Conservation (phyloP, 305 asterid genomes). For the Fraxinus xanthoxyloides region DNA sequence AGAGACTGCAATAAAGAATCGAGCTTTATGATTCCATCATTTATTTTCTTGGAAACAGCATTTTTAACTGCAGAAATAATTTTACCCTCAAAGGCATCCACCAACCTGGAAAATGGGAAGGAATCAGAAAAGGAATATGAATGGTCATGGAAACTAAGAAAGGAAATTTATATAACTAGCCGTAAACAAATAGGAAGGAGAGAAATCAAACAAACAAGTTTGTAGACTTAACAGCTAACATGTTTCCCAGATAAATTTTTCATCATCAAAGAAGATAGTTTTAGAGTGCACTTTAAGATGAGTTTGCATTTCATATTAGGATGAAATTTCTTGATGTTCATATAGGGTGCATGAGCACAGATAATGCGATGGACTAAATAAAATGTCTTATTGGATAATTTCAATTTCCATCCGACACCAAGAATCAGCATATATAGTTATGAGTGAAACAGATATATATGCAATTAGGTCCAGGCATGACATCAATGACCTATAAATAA, state of each 20-base stretch:
- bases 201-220: not conserved
- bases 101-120: slow-evolving; percentile 47
- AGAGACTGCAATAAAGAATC: slow-evolving; percentile 63
- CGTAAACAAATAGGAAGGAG: not conserved
- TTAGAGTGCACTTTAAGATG: not conserved
- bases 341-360: slow-evolving; percentile 1
- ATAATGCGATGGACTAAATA: not conserved
- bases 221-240: not conserved
- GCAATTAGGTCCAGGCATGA: not conserved
- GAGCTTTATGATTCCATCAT: slow-evolving; percentile 49
- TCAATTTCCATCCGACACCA: not conserved
- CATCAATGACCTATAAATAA: not conserved
- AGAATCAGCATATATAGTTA: not conserved
- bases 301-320: not conserved
- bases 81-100: slow-evolving; percentile 67
- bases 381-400: not conserved
- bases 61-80: slow-evolving; percentile 69
- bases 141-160: not conserved
- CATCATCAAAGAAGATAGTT: not conserved
- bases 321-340: not conserved
- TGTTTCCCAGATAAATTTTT: not conserved
- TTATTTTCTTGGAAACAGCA: slow-evolving; percentile 57
- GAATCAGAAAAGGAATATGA: not conserved
- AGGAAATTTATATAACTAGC: not conserved
- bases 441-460: not conserved